Base-by-base conservation (phyloP, 345 rosid genomes). In the Linum trigynum region DNA sequence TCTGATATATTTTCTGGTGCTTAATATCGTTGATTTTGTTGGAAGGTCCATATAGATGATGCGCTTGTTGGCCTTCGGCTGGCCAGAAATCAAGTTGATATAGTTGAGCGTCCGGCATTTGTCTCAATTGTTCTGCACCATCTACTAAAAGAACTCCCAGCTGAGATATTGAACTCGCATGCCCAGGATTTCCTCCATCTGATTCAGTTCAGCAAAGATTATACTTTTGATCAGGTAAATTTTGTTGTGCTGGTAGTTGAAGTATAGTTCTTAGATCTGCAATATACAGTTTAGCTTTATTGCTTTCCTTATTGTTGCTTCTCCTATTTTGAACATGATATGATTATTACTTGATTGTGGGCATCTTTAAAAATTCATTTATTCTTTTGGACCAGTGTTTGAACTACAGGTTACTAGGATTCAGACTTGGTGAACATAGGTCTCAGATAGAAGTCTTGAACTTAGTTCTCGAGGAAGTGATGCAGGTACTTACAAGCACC, bases 341-440 rank as follows among this genome's bases (percentile, higher is more conserved):
- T 65, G 63, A 53, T 61, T 63, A 45, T 57, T 68, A 2, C 48
- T 62, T 45, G 32, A 23, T 23, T 23, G 32, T 23, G 32, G 32
- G 32, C 32, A 23, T 23, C 32, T 23, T 23, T 23, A 23, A 23
- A 23, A 23, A 23, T 23, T 23, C 32, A 23, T 23, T 23, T 53
- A 32, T 41, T 56, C 42, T 59, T 23, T 57, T 64, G 68, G 51
- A 51, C 65, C 86, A 92, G 98, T 76, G 76, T 67, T 78, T 87
- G 75, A 89, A 92, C 78, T 87, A 83, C 82, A 89, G 88, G 79
- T 79, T 92, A 77, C 89, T 92, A 80, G 98, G 98, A 66, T 83
- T 72, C 63, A 80, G 85, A 74, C 78, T 92, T 57, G 79, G 72
- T 71, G 98, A 92, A 81, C 72, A 74, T 69, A 71, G 67, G 61